Conservation (phyloP, 1,139 yeast species). For the Zhuliangozyma blackwelliae region DNA sequence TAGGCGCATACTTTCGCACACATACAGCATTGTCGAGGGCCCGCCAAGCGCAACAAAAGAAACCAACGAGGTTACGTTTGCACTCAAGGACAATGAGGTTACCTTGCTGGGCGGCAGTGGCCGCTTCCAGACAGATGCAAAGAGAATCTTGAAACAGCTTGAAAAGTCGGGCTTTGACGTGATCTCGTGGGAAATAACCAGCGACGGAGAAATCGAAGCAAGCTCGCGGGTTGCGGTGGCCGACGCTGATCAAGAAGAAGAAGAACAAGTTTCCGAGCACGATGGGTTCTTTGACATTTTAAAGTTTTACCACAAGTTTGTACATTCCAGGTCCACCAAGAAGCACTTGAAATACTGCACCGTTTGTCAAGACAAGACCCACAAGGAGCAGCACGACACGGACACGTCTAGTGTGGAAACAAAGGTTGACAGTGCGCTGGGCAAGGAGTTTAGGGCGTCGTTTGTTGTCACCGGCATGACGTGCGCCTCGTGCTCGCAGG, state of each 20-base stretch:
- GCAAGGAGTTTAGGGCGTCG: conserved; percentile 42
- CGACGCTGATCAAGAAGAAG: neutral
- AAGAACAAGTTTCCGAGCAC: conserved; percentile 4
- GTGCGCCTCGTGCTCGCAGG: conserved; percentile 53
- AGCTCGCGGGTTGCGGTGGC: conserved; percentile 10
- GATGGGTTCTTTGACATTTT: conserved; percentile 15
- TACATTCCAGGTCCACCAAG: conserved; percentile 8
- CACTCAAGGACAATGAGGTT: conserved; percentile 17
- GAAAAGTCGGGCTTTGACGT: conserved; percentile 28
- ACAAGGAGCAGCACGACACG: conserved; percentile 7
- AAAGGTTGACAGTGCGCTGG: conserved; percentile 20
- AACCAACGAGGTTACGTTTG: conserved; percentile 12
- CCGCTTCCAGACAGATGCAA: conserved; percentile 14
- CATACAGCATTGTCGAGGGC: conserved; percentile 10
- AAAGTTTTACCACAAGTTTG: conserved; percentile 9
- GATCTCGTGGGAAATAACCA: conserved; percentile 28
- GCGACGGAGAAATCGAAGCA: conserved; percentile 14
- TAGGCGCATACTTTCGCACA: conserved; percentile 11
- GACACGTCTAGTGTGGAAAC: conserved; percentile 20
- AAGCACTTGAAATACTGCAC: conserved; percentile 30
- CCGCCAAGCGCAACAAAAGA: conserved; percentile 23
- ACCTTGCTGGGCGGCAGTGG: conserved; percentile 15
- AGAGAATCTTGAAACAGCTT: conserved; percentile 21
- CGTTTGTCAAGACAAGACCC: conserved; percentile 21
- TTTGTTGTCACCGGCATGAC: conserved; percentile 63